Conservation (phyloP, 768 basidiomycete species). For the Suillus spraguei region DNA sequence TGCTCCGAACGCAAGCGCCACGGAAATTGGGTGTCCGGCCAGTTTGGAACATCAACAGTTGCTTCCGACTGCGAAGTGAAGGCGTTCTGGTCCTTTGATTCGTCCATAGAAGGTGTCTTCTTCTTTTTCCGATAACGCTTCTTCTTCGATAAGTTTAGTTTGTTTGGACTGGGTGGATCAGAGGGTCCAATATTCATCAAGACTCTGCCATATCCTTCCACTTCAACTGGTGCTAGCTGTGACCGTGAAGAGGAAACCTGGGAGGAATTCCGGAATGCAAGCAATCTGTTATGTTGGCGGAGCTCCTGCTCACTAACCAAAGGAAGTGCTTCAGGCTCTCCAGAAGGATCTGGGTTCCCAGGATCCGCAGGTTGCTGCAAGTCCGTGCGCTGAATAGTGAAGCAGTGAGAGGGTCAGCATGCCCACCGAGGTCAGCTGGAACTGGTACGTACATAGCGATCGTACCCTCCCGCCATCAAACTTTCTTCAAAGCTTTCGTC, state of each 20-base stretch:
- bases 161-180: conserved; percentile 29
- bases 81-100: conserved; percentile 18
- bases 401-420: conserved; percentile 17
- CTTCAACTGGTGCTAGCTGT: conserved; percentile 58
- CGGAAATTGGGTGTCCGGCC: conserved; percentile 80
- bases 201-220: conserved; percentile 72
- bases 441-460: conserved; percentile 60
- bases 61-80: conserved; percentile 29
- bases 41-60: conserved; percentile 59
- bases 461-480: conserved; percentile 81
- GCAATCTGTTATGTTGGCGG: conserved; percentile 67
- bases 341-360: conserved; percentile 19
- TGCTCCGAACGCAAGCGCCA: conserved; percentile 70
- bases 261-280: conserved; percentile 59
- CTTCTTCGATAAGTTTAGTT: conserved; percentile 39
- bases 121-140: conserved; percentile 54
- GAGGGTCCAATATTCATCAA: conserved; percentile 59
- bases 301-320: conserved; percentile 56
- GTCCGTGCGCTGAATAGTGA: conserved; percentile 28
- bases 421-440: conserved; percentile 7
- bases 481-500: conserved; percentile 87
- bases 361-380: conserved; percentile 20
- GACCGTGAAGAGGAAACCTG: conserved; percentile 36
- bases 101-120: conserved; percentile 34
- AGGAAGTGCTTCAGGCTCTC: conserved; percentile 15